Conservation (phyloP, 1,284 basidiomycete species). For the Erythrobasidium hasegawianum region DNA sequence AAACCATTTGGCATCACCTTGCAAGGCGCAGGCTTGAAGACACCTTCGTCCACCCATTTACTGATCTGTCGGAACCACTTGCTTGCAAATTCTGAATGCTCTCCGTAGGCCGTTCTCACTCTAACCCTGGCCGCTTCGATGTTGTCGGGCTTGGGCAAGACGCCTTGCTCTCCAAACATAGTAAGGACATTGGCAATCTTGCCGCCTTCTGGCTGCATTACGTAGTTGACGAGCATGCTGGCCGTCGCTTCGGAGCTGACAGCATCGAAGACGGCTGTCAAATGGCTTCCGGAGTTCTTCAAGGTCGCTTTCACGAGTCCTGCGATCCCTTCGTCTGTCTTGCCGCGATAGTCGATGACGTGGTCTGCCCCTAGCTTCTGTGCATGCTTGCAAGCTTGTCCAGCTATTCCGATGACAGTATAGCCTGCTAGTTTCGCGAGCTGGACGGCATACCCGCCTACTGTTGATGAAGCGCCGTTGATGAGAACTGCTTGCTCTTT, state of each 20-base stretch:
- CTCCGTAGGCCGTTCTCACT: conserved; percentile 6
- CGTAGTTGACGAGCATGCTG: conserved; percentile 37
- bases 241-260: conserved; percentile 40
- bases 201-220: conserved; percentile 39
- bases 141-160: conserved; percentile 11
- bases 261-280: conserved; percentile 45
- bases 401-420: conserved; percentile 48
- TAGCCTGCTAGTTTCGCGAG: conserved; percentile 47
- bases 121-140: conserved; percentile 12
- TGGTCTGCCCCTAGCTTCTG: conserved; percentile 44
- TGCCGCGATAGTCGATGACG: conserved; percentile 46
- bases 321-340: conserved; percentile 37
- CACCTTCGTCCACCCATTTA: conserved; percentile 43
- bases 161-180: conserved; percentile 17
- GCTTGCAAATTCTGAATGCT: conserved; percentile 36
- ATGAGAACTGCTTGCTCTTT: conserved; percentile 41
- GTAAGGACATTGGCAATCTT: conserved; percentile 25
- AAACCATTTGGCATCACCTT: conserved; percentile 46
- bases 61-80: conserved; percentile 43
- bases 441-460: conserved; percentile 49
- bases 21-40: conserved; percentile 42
- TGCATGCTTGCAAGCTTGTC: conserved; percentile 38
- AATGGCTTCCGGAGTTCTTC: conserved; percentile 16
- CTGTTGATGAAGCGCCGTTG: conserved; percentile 48
- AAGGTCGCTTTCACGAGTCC: conserved; percentile 33